A percentile compares a stretch with the other conserved stretches of the same genome.
These are phyloP conservation scores for Trichosanthes truncata DNA, from an alignment of 306 rosid genomes.

Conservation along the genomic window DNA sequence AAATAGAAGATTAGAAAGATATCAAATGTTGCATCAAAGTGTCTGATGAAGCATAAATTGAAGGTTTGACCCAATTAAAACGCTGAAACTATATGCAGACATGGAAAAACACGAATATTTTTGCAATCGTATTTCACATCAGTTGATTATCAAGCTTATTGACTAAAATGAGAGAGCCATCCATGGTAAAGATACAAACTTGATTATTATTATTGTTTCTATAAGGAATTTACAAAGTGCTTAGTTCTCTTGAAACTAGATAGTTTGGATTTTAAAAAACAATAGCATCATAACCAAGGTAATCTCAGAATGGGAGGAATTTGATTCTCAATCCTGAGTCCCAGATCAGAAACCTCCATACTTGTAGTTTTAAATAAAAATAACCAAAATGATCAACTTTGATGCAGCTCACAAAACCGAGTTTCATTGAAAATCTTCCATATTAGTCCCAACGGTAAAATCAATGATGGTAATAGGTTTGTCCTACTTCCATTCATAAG, in stretches of 20 bases:
- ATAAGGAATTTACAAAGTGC: not conserved
- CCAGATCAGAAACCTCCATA: not conserved
- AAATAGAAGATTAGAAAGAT: not conserved
- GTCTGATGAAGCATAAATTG: not conserved
- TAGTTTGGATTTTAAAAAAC: not conserved
- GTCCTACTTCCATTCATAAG: conserved; percentile 1
- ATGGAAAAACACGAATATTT: not conserved
- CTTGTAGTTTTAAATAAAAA: not conserved
- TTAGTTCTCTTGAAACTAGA: not conserved
- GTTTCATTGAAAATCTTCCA: not conserved
- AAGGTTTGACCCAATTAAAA: not conserved
- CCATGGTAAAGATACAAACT: not conserved
- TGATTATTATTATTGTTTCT: not conserved
- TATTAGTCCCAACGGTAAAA: not conserved
- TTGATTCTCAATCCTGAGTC: not conserved
- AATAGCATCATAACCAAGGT: not conserved
- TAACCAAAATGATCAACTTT: not conserved
- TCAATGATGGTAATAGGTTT: not conserved
- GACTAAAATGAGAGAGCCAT: not conserved
- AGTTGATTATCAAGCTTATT: not conserved
- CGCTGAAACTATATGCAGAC: not conserved
- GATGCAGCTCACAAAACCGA: not conserved
- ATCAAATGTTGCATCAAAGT: not conserved
- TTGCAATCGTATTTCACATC: not conserved
- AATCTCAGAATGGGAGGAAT: not conserved